Evolutionary conservation across 2,329 filamentous ascomycete genomes (phyloP).

Genomic region (Calonectria leucothoes): DNA sequence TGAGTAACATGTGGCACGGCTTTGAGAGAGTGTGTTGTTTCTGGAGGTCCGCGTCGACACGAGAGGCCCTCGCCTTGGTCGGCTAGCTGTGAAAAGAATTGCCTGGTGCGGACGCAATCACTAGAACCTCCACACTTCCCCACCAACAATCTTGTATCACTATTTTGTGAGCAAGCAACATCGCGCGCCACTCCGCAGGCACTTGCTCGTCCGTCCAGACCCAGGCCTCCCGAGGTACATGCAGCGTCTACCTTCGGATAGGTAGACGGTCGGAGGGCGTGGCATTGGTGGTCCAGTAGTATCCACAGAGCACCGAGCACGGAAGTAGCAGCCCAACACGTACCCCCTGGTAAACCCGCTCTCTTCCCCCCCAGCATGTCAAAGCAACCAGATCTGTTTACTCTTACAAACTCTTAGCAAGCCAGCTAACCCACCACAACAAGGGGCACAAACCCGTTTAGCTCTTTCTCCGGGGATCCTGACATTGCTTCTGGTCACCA

Average conservation of each 20-base stretch:
- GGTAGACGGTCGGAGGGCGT: neutral
- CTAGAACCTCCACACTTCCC: neutral
- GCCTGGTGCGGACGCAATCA: neutral
- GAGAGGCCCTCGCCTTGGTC: neutral
- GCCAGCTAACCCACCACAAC: slow-evolving; percentile 7
- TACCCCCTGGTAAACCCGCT: neutral
- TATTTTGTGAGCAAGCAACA: neutral
- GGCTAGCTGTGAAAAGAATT: neutral
- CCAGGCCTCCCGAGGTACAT: neutral
- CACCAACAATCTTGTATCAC: neutral
- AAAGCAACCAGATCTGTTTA: neutral
- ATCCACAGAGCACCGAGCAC: neutral
- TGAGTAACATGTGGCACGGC: neutral
- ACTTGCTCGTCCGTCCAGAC: neutral
- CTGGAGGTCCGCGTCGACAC: too few species aligned
- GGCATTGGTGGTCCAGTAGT: neutral
- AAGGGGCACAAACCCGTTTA: neutral
- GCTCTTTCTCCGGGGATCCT: neutral
- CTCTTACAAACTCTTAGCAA: neutral
- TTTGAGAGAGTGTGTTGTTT: neutral
- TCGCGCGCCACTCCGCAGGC: neutral
- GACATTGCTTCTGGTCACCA: neutral
- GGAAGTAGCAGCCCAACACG: neutral
- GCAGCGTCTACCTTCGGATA: neutral
- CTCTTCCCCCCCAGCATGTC: neutral